Conservation (phyloP, 768 basidiomycete genomes). For the Glaciozyma antarctica region DNA sequence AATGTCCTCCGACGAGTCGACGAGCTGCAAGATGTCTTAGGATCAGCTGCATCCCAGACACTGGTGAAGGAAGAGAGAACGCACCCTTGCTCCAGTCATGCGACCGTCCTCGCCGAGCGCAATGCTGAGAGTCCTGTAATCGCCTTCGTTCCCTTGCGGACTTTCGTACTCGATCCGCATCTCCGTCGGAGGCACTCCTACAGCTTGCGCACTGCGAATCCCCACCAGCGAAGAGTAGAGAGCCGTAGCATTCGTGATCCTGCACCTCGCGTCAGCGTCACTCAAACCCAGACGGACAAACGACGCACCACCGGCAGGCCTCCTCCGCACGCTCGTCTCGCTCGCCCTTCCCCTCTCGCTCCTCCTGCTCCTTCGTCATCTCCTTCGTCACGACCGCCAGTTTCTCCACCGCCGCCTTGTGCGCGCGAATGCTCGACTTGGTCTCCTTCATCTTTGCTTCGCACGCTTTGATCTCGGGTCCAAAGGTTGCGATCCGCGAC, state of each 20-base stretch:
- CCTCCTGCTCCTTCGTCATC: constrained; percentile 24
- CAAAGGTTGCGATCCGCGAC: constrained; percentile 9
- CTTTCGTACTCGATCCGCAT: constrained; percentile 14
- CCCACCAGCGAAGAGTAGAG: constrained; percentile 26
- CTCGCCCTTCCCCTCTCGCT: constrained; percentile 25
- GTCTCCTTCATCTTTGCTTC: constrained; percentile 20
- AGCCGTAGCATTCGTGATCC: constrained; percentile 24
- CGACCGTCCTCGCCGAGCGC: background rate
- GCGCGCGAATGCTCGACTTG: constrained; percentile 17
- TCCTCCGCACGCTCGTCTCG: constrained; percentile 27
- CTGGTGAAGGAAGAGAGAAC: background rate
- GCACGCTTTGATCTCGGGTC: constrained; percentile 11
- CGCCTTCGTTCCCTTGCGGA: constrained; percentile 1
- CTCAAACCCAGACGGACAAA: too few relatives aligned
- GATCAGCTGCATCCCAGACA: background rate
- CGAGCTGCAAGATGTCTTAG: background rate
- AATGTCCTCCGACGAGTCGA: constrained; percentile 24
- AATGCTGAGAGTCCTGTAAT: constrained; percentile 8
- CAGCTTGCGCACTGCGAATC: constrained; percentile 12
- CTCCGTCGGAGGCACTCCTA: constrained; percentile 12
- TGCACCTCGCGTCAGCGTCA: background rate
- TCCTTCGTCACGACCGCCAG: constrained; percentile 6
- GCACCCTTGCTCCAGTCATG: constrained; percentile 19
- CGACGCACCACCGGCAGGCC: constrained; percentile 26
- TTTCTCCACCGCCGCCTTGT: constrained; percentile 12